Evolutionary conservation across 805 yeast genomes (phyloP).

Genomic region (Pichia exigua): DNA sequence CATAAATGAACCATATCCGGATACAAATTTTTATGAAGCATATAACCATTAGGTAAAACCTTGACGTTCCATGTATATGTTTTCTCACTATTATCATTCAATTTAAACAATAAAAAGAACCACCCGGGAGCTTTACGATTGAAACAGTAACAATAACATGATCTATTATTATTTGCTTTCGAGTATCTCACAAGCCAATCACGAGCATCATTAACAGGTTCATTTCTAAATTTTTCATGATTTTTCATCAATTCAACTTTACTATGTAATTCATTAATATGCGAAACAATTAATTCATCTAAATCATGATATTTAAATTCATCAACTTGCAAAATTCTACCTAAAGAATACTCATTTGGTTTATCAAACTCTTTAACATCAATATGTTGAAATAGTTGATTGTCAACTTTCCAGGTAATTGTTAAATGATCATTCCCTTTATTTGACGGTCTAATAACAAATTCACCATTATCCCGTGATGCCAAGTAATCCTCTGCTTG

Average conservation of each 20-base stretch:
- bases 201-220: constrained; percentile 69
- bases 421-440: constrained; percentile 83
- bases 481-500: constrained; percentile 95
- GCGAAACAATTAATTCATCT: constrained; percentile 86
- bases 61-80: constrained; percentile 84
- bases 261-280: constrained; percentile 74
- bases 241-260: constrained; percentile 77
- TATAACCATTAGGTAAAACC: constrained; percentile 82
- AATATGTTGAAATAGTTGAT: constrained; percentile 83
- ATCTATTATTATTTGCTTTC: constrained; percentile 81
- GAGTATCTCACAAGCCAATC: constrained; percentile 86
- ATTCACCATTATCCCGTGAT: constrained; percentile 80
- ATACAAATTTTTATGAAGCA: constrained; percentile 69
- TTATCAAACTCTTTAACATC: constrained; percentile 73
- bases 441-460: constrained; percentile 91
- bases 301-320: constrained; percentile 66
- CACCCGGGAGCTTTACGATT: constrained; percentile 94
- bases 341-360: constrained; percentile 55
- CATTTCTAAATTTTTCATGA: constrained; percentile 83
- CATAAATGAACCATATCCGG: constrained; percentile 85
- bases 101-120: constrained; percentile 80
- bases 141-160: constrained; percentile 84
- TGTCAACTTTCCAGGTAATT: constrained; percentile 94
- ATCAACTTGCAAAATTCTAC: constrained; percentile 58
- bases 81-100: constrained; percentile 53